These are phyloP conservation scores for Papilionanthe hybrid DNA, from an alignment of 116 monocot species.

Conservation along the genomic window DNA sequence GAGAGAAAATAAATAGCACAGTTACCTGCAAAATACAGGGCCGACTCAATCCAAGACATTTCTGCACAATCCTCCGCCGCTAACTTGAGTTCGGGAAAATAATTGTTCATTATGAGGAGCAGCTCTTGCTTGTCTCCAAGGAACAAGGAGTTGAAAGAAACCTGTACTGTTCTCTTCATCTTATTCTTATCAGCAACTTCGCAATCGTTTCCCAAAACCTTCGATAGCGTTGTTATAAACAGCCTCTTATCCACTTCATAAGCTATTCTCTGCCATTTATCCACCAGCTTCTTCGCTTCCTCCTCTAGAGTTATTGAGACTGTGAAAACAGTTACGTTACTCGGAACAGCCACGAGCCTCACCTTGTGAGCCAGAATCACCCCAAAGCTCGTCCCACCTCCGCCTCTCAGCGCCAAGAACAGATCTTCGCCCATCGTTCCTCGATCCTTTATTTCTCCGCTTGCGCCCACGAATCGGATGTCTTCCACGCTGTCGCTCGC, in stretches of 20 bases:
- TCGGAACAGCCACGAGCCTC: slow-evolving; percentile 27
- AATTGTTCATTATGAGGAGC: slow-evolving; percentile 1
- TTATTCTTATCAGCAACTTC: background rate
- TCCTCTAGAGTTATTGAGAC: slow-evolving; percentile 8
- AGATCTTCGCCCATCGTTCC: slow-evolving; percentile 29
- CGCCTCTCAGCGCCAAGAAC: slow-evolving; percentile 46
- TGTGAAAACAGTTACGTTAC: slow-evolving; percentile 22
- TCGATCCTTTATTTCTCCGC: slow-evolving; percentile 21
- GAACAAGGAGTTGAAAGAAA: slow-evolving; percentile 26
- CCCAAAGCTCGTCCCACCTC: slow-evolving; percentile 33
- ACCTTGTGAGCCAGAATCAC: slow-evolving; percentile 32
- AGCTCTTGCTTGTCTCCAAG: slow-evolving; percentile 27
- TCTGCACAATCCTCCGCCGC: slow-evolving; percentile 28
- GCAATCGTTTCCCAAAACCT: slow-evolving; percentile 11
- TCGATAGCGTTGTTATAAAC: slow-evolving; percentile 6
- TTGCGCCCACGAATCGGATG: slow-evolving; percentile 19
- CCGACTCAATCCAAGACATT: slow-evolving; percentile 40
- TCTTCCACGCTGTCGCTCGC: slow-evolving; percentile 34
- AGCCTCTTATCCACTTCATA: slow-evolving; percentile 18
- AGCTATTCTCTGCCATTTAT: slow-evolving; percentile 29
- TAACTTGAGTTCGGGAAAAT: slow-evolving; percentile 40
- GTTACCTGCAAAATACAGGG: slow-evolving; percentile 20
- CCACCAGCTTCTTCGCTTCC: slow-evolving; percentile 21
- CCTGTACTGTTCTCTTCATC: slow-evolving; percentile 13
- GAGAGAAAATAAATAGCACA: too few species aligned